Conservation (phyloP, 768 basidiomycete species). For the Mycena capillaripes region DNA sequence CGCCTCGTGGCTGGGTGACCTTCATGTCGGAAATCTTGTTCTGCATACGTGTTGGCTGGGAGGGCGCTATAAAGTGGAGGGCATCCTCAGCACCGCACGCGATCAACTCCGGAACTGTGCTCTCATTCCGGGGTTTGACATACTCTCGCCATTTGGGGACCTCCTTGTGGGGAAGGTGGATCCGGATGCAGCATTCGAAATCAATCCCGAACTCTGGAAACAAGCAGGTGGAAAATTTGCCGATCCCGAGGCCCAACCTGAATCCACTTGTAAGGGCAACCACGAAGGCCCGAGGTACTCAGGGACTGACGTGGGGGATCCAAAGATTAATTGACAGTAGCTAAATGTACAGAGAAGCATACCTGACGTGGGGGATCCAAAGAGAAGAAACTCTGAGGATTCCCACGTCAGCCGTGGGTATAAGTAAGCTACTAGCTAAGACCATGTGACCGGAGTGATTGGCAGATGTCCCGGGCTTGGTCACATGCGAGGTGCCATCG, state of each 20-base stretch:
- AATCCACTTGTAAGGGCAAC: too few relatives aligned
- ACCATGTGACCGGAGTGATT: too few relatives aligned
- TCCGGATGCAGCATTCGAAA: neutral
- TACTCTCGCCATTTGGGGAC: slow-evolving; percentile 4
- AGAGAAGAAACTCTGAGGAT: too few relatives aligned
- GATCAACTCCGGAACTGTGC: neutral
- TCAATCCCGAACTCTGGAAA: neutral
- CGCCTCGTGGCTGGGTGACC: slow-evolving; percentile 50
- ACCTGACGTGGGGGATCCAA: too few relatives aligned
- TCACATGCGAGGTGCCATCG: too few relatives aligned
- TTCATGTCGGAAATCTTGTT: slow-evolving; percentile 40
- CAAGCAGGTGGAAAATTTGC: neutral
- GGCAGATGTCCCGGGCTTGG: too few relatives aligned
- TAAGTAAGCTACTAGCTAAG: too few relatives aligned
- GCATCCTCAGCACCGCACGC: neutral
- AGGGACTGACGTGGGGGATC: too few relatives aligned
- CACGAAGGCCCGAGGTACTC: too few relatives aligned
- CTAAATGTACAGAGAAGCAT: too few relatives aligned
- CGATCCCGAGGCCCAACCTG: neutral
- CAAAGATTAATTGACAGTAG: too few relatives aligned
- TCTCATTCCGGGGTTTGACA: neutral
- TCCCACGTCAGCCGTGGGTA: too few relatives aligned
- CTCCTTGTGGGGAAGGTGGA: neutral
- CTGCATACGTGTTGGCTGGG: slow-evolving; percentile 46
- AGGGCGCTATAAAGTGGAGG: slow-evolving; percentile 33